These are phyloP conservation scores for Ceratocystis variospora DNA, from an alignment of 2,329 filamentous ascomycete genomes.

Conservation along the genomic window DNA sequence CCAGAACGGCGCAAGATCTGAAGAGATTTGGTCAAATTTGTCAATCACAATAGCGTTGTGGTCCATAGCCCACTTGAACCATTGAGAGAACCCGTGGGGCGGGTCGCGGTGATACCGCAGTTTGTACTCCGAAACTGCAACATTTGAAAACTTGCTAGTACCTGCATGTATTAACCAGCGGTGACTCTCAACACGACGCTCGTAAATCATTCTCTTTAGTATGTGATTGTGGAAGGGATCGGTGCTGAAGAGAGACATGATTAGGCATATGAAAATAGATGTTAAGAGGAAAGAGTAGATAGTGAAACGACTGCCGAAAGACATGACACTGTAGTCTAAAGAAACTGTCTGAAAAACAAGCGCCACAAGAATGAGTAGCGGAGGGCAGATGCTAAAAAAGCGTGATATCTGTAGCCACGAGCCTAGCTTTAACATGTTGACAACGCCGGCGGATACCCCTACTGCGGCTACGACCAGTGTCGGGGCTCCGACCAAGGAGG, in stretches of 20 bases:
- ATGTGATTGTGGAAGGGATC: conserved; percentile 29
- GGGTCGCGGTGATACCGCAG: conserved; percentile 50
- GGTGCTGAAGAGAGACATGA: conserved; percentile 16
- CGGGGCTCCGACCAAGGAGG: conserved; percentile 22
- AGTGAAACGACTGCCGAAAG: conserved; percentile 11
- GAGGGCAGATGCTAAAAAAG: conserved; percentile 22
- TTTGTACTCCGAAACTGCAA: conserved; percentile 37
- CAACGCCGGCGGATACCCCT: conserved; percentile 16
- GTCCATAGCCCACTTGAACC: conserved; percentile 65
- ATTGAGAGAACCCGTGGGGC: conserved; percentile 69
- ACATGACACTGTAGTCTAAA: conserved; percentile 11
- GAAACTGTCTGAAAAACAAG: conserved; percentile 12
- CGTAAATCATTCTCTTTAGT: conserved; percentile 37
- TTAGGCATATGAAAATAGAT: conserved; percentile 28
- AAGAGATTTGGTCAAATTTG: conserved; percentile 65
- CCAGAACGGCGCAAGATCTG: conserved; percentile 67
- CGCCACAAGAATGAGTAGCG: conserved; percentile 24
- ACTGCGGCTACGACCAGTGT: conserved; percentile 10
- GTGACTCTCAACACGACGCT: conserved; percentile 33
- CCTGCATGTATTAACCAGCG: conserved; percentile 37
- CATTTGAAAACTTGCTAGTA: conserved; percentile 34
- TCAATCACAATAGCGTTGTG: conserved; percentile 60
- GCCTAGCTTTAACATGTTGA: conserved; percentile 18
- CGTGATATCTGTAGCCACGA: conserved; percentile 21
- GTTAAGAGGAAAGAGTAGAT: conserved; percentile 27